These are phyloP conservation scores for Astrephomene gubernaculifera DNA, from an alignment of 139 green algal species.

Conservation along the genomic window DNA sequence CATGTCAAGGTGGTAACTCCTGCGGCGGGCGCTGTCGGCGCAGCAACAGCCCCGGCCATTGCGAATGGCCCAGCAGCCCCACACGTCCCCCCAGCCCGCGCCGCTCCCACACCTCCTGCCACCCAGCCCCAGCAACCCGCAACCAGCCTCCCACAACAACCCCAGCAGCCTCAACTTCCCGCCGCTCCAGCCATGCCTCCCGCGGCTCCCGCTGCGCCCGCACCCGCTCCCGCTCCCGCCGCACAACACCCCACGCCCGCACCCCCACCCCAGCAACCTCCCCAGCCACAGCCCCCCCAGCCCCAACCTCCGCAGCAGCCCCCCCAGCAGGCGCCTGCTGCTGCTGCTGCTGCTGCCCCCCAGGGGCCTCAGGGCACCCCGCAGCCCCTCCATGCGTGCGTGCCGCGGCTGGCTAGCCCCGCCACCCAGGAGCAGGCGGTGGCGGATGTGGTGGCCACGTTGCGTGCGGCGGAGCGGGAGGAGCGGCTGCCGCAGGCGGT, in stretches of 20 bases:
- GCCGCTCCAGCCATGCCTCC: neutral
- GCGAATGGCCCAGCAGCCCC: no score
- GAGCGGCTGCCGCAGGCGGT: neutral
- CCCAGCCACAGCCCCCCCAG: neutral
- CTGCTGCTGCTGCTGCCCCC: no score
- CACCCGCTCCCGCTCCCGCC: neutral
- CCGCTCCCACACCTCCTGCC: no score
- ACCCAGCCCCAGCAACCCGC: neutral
- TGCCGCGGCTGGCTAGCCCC: slow-evolving; percentile 5
- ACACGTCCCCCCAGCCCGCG: no score
- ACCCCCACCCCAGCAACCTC: neutral
- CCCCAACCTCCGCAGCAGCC: neutral
- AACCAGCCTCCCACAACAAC: neutral
- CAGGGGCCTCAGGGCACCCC: neutral
- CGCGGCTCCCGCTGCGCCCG: neutral
- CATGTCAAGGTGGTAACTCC: slow-evolving; percentile 15
- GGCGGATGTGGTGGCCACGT: neutral
- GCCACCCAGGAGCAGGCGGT: slow-evolving; percentile 1
- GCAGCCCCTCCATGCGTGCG: neutral
- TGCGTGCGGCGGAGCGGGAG: neutral
- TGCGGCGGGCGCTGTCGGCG: neutral
- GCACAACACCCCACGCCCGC: neutral
- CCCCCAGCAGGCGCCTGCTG: neutral
- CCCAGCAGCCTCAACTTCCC: neutral
- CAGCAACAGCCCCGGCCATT: neutral